Base-by-base conservation (phyloP, 129 eudicot species). In the Pulicaria dysenterica region DNA sequence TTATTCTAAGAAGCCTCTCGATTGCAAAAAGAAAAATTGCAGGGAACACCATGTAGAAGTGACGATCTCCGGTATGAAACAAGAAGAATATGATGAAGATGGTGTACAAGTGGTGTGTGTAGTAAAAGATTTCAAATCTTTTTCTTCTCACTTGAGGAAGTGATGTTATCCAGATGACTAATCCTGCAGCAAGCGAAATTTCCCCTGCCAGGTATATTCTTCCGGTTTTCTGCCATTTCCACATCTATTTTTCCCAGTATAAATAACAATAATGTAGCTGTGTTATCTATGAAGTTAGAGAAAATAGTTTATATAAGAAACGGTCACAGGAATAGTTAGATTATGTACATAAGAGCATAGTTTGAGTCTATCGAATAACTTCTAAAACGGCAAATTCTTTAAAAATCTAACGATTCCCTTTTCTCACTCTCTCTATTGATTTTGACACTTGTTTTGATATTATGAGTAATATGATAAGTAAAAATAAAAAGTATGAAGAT, bases 11-110 rank as follows among this genome's bases (percentile, higher is more conserved):
- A 13, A 90, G 69, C 70, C 83, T 87, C 73, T 95, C 99, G 3
- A 95, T 69, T 40, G 64, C 85, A 40, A 88, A 94, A 74, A 95
- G 87, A 67, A 95, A 86, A 64, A 90, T 79, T 7, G 97, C 89
- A 0, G 96, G 86, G 61, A 95, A 86, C 39, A 90, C 88, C 86
- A 64, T 88, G 69, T 90, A 95, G 80, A 90, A 90, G 75, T 88
- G 93, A 60, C 96, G 90, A 42, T 90, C 96, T 15, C 99, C 99
- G 24, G 89, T 83, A 59, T 95, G 99, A 78, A 95, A 88, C 86
- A 95, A 64, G 89, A 94, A 94, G 83, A 90, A 88, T 53, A 85
- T 39, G 1, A 90, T 48, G 80, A 95, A 95, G 72, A 88, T 73
- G 39, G 63, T 79, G 69, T 95, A 90, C 15, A 95, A 77, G 38